phyloP scores from a whole-genome alignment of 768 basidiomycete species.

The Trametes cubensis region DNA sequence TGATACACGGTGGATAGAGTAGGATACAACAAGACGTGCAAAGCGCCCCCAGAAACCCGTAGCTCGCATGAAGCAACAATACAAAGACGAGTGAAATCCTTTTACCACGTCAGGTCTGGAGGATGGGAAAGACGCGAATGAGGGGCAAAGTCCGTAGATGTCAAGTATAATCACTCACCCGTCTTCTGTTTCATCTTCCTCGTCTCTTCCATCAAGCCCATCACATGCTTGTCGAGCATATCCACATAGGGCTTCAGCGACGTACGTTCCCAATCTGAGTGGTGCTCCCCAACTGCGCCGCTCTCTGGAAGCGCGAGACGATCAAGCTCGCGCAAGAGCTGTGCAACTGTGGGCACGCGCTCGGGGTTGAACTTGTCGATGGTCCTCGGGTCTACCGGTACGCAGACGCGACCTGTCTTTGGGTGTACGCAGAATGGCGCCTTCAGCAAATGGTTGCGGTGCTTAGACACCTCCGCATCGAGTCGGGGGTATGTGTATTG shows the following conservation, averaged over 20 bases:
- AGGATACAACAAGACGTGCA: neutral
- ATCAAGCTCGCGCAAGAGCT: conserved; percentile 83
- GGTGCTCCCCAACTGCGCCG: conserved; percentile 28
- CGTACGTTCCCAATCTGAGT: conserved; percentile 83
- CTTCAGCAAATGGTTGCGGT: conserved; percentile 96
- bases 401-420: conserved; percentile 92
- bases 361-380: conserved; percentile 86
- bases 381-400: conserved; percentile 78
- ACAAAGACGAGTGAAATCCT: neutral
- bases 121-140: neutral
- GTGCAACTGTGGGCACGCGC: conserved; percentile 81
- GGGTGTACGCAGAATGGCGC: conserved; percentile 98
- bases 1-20: too few relatives aligned
- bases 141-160: neutral
- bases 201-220: conserved; percentile 57
- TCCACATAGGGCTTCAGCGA: conserved; percentile 89
- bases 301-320: conserved; percentile 17
- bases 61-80: neutral
- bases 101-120: neutral
- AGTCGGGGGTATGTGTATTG: conserved; percentile 96
- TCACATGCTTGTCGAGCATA: conserved; percentile 78
- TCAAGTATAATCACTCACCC: conserved; percentile 1
- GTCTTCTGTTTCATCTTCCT: conserved; percentile 45
- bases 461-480: conserved; percentile 96
- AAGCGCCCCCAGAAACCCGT: neutral